Conservation (phyloP, 148 eudicot genomes). For the Camellia granthamiana region DNA sequence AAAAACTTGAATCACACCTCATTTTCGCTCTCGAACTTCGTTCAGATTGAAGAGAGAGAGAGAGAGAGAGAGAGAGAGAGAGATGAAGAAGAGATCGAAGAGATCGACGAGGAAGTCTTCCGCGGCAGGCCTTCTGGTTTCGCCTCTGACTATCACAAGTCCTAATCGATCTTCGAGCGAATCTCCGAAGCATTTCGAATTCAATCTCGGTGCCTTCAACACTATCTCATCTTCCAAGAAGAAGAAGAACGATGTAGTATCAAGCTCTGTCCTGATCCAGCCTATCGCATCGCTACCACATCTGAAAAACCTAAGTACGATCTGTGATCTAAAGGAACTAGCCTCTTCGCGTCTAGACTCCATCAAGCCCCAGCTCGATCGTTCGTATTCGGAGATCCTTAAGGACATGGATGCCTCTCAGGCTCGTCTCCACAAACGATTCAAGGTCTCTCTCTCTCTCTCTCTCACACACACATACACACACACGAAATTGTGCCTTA, state of each 20-base stretch:
- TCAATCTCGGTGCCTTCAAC: slow-evolving; percentile 11
- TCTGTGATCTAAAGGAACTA: slow-evolving; percentile 61
- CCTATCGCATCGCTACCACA: slow-evolving; percentile 23
- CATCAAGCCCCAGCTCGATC: slow-evolving; percentile 56
- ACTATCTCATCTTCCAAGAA: slow-evolving; percentile 14
- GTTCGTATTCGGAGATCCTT: slow-evolving; percentile 61
- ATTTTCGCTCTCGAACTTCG: background rate
- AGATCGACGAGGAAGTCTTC: slow-evolving; percentile 5
- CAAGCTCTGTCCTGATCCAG: slow-evolving; percentile 20
- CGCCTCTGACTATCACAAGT: background rate
- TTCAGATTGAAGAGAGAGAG: background rate
- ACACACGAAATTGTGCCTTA: background rate
- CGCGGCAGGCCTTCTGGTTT: slow-evolving; percentile 1
- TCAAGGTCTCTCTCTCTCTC: slow-evolving; percentile 62
- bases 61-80: slow-evolving; percentile 3
- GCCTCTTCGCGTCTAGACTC: slow-evolving; percentile 51
- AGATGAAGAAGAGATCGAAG: slow-evolving; percentile 7
- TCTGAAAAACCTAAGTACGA: slow-evolving; percentile 27
- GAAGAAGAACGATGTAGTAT: background rate
- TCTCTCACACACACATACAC: too few species aligned
- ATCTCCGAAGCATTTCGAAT: background rate
- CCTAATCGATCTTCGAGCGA: slow-evolving; percentile 6
- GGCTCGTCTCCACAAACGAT: slow-evolving; percentile 67
- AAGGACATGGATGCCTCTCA: slow-evolving; percentile 64
- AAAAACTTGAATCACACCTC: too few species aligned